Base-by-base conservation (phyloP, 768 basidiomycete genomes). In the Lactarius psammicola region DNA sequence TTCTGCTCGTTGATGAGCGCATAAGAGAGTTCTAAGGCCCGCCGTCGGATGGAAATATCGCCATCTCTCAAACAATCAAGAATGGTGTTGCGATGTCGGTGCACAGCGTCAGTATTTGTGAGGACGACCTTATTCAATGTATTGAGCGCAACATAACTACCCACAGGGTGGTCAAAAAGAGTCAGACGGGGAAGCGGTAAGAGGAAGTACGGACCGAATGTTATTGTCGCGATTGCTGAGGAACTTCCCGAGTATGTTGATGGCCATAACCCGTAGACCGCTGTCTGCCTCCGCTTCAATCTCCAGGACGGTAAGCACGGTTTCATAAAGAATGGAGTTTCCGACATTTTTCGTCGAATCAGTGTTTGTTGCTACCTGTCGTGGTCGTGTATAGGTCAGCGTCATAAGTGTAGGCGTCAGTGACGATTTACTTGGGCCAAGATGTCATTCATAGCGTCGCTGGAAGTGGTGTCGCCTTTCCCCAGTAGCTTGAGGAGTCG, bases 1-100 rank as follows among this genome's bases (percentile, higher is more conserved):
- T 97, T 98, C 69, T 85, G 82, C 72, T 98, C 96, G 74, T 97
- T 96, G 75, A 98, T 94, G 61, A 99, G 85, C 0, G 96, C 95
- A 75, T 98, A 99, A 13, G 95, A 97, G 2, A 99, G 83, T 76
- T 98, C 97, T 36, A 99, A 85, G 1, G 97, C 97, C 63, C 97
- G 89, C 53, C 97, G 88, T 38, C 97, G 88, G 74, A 99, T 99
- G 11, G 97, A 99, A 63, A 99, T 98, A 71, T 98, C 97, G 11
- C 96, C 97, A 71, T 99, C 97, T n/a, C 96, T 89, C 44, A 99
- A 80, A 79, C 97, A 99, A 75, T 98, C 96, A n/a, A 99, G 87
- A 69, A 99, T 98, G 70, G 93, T 98, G 76, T 96, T 95, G 30
- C 95, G 90, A 76, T 99, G 97, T 28, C 97, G 88, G 76, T 98